Evolutionary conservation across 306 rosid species (phyloP), one percentile per base, ranked within the genome.

Genomic region (Luffa acutangula): DNA sequence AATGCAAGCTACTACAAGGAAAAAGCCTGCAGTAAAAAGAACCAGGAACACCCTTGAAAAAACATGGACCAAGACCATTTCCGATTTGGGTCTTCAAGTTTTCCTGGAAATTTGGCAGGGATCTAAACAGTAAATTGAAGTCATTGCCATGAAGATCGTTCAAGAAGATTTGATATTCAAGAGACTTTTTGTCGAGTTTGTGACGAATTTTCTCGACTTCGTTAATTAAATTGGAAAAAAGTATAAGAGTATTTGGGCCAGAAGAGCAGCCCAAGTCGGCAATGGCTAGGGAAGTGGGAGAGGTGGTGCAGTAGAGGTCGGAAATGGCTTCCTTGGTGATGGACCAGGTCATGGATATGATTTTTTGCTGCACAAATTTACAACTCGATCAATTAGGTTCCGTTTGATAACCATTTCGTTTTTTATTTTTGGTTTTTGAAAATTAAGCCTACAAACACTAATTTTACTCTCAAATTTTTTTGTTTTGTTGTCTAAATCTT

Each of bases 261-360:
- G 83, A 85, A 80, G 94, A 81, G 33, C 94, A 88, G 18, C 94
- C 92, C 70, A 90, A 77, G 73, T 88, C 92, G 2, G 94, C 94
- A 4, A 88, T 80, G 63, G 76, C 72, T 52, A 88, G 1, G 46
- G 33, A 59, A 34, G 14, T 60, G 1, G 87, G 83, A 15, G n/a
- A 20, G 10, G 9, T 81, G 78, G 11, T 63, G 13, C n/a, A 9
- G 52, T 53, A 89, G 6, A 87, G 39, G 2, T 21, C 57, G 2
- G 31, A 75, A 60, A 87, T 83, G 21, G 92, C 94, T 81, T 90
- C 91, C 77, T 88, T 88, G 39, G 79, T 78, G 8, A 84, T 78
- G 14, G 56, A 83, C 85, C 80, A 85, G 20, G 91, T 82, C 84
- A 88, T 69, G 17, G 78, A 71, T 80, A 90, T 83, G 21, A 41